Percentiles rank a stretch among this genome's conserved stretches.
These are phyloP conservation scores for Phytophthora europaea DNA, from an alignment of 352 stramenopile species.

Conservation along the genomic window DNA sequence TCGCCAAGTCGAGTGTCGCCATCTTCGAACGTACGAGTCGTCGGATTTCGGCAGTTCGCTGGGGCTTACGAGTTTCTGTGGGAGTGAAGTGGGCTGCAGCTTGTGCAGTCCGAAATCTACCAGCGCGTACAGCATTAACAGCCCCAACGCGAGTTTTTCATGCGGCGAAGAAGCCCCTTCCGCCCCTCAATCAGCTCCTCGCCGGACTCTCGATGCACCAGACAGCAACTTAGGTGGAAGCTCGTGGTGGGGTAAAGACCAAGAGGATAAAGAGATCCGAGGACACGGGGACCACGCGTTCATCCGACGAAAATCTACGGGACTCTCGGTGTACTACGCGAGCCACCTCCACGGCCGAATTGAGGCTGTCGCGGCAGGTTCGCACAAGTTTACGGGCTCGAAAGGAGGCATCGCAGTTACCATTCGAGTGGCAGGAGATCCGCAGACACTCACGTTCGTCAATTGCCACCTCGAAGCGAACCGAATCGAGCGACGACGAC, in stretches of 20 bases:
- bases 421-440: conserved; percentile 49
- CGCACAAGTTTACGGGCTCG: conserved; percentile 74
- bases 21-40: conserved; percentile 13
- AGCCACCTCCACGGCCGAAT: conserved; percentile 44
- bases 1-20: conserved; percentile 12
- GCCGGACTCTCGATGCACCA: background rate
- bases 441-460: conserved; percentile 70
- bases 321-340: conserved; percentile 68
- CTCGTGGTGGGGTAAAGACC: conserved; percentile 24
- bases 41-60: conserved; percentile 24
- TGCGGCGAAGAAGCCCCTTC: conserved; percentile 5
- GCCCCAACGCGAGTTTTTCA: conserved; percentile 21
- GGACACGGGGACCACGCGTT: conserved; percentile 74
- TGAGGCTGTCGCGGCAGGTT: conserved; percentile 57
- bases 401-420: conserved; percentile 72
- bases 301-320: conserved; percentile 72
- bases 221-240: background rate
- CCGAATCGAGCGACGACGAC: conserved; percentile 49
- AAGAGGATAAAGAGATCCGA: conserved; percentile 52
- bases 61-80: conserved; percentile 13
- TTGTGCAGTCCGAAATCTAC: conserved; percentile 20
- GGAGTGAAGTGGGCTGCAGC: conserved; percentile 14
- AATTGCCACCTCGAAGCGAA: conserved; percentile 84
- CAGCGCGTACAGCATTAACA: conserved; percentile 14
- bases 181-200: background rate